A percentile compares a stretch with the other conserved stretches of the same genome.
Evolutionary conservation across 371 early-diverging fungal species (phyloP).

Genomic region (Mortierella sp.): DNA sequence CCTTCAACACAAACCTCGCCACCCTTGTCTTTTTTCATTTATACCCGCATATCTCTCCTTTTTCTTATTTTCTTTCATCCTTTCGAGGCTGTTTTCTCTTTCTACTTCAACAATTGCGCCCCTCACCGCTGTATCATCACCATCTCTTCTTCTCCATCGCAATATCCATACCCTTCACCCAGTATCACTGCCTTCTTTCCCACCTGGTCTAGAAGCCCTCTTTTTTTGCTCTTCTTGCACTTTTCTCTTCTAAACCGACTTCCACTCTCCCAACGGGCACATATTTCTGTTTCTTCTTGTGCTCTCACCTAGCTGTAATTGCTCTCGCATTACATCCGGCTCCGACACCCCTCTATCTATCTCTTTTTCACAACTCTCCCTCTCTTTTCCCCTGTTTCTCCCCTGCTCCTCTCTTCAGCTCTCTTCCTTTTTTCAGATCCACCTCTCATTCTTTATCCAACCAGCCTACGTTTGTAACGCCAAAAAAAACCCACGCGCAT

Average conservation of each 20-base stretch:
- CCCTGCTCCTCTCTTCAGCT: background rate
- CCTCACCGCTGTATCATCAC: background rate
- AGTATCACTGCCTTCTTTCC: background rate
- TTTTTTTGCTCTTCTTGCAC: background rate
- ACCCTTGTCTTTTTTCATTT: background rate
- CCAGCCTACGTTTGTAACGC: constrained; percentile 5
- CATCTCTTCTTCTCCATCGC: background rate
- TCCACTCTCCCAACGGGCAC: background rate
- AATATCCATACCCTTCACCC: background rate
- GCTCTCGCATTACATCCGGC: constrained; percentile 4
- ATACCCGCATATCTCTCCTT: constrained; percentile 6
- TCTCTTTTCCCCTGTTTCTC: too few relatives aligned
- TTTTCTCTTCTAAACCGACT: constrained; percentile 3
- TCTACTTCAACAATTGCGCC: background rate
- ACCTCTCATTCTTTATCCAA: background rate
- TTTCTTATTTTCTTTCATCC: background rate
- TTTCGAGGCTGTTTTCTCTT: background rate
- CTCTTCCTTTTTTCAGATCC: background rate
- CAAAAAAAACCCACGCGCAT: constrained; percentile 7
- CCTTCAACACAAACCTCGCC: background rate
- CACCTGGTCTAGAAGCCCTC: background rate
- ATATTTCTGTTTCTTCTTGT: constrained; percentile 7
- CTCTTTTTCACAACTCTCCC: background rate
- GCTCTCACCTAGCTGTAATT: constrained; percentile 14
- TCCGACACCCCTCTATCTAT: constrained; percentile 6